phyloP scores from a whole-genome alignment of 1,139 yeast species.

The Keqinozyma sinolaborantium region DNA sequence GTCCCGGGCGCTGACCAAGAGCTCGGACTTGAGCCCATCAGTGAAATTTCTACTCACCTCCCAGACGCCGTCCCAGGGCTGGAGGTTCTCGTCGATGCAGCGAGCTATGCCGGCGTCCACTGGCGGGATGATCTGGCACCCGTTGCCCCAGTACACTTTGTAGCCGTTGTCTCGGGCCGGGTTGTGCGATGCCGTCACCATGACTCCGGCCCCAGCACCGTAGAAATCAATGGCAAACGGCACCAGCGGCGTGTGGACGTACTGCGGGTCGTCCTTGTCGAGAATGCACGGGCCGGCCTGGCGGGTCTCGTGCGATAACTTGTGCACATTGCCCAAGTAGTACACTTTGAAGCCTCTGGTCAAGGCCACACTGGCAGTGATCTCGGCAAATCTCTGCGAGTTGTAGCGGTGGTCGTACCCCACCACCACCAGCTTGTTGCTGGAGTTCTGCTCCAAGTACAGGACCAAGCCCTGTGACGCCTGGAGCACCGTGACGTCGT shows the following conservation, averaged over 20 bases:
- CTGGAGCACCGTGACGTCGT: conserved; percentile 83
- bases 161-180: conserved; percentile 94
- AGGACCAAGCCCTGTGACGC: conserved; percentile 88
- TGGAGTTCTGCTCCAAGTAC: conserved; percentile 34
- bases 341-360: conserved; percentile 67
- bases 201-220: conserved; percentile 76
- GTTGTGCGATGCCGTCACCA: conserved; percentile 96
- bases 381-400: conserved; percentile 74
- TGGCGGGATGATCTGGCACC: conserved; percentile 95
- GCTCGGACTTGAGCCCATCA: conserved; percentile 15
- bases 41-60: conserved; percentile 35
- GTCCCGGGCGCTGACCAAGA: conserved; percentile 23
- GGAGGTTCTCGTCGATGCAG: conserved; percentile 55
- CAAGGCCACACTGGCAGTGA: conserved; percentile 73
- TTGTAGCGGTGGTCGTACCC: conserved; percentile 92
- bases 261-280: conserved; percentile 12
- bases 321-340: conserved; percentile 44
- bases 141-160: conserved; percentile 89
- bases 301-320: conserved; percentile 25
- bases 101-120: conserved; percentile 73
- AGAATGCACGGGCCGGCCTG: conserved; percentile 1
- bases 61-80: conserved; percentile 60
- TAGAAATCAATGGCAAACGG: conserved; percentile 76
- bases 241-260: conserved; percentile 87
- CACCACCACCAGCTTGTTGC: conserved; percentile 52